These are phyloP conservation scores for Podospora anserina DNA, from an alignment of 495 filamentous ascomycete species.

Conservation along the genomic window DNA sequence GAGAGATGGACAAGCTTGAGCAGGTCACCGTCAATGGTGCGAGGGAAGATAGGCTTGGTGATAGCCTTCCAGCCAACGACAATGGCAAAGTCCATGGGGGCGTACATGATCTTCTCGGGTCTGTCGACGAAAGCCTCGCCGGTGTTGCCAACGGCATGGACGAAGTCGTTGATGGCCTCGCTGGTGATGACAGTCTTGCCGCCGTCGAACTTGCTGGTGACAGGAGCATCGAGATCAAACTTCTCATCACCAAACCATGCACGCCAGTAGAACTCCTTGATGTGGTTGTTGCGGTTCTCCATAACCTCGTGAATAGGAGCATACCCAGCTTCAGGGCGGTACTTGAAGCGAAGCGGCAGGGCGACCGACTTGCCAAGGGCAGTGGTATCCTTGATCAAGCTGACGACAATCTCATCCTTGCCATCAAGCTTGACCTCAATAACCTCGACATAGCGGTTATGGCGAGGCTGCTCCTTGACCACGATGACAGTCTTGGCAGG, in stretches of 20 bases:
- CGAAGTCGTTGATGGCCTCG: conserved; percentile 94
- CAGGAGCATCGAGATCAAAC: conserved; percentile 76
- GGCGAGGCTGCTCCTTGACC: conserved; percentile 63
- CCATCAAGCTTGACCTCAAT: conserved; percentile 75
- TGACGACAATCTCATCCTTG: conserved; percentile 75
- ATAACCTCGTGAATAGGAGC: conserved; percentile 95
- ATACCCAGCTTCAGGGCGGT: conserved; percentile 90
- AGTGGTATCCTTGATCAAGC: conserved; percentile 85
- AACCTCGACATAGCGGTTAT: conserved; percentile 69
- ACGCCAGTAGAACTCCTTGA: conserved; percentile 97
- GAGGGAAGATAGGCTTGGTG: conserved; percentile 96
- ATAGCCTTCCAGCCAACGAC: conserved; percentile 99
- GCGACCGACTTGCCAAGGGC: conserved; percentile 73
- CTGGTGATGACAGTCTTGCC: conserved; percentile 80
- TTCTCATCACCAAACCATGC: conserved; percentile 91
- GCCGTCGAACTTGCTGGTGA: conserved; percentile 84
- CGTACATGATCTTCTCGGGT: conserved; percentile 89
- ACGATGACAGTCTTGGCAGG: conserved; percentile 74
- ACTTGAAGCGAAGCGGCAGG: conserved; percentile 80
- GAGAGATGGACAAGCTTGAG: conserved; percentile 93
- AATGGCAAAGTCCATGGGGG: conserved; percentile 99
- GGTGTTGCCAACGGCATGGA: conserved; percentile 96
- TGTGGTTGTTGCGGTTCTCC: conserved; percentile 87
- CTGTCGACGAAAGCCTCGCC: conserved; percentile 98
- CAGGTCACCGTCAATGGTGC: conserved; percentile 89